Base-by-base conservation (phyloP, 345 rosid genomes). In the Eucalyptus brandiana region DNA sequence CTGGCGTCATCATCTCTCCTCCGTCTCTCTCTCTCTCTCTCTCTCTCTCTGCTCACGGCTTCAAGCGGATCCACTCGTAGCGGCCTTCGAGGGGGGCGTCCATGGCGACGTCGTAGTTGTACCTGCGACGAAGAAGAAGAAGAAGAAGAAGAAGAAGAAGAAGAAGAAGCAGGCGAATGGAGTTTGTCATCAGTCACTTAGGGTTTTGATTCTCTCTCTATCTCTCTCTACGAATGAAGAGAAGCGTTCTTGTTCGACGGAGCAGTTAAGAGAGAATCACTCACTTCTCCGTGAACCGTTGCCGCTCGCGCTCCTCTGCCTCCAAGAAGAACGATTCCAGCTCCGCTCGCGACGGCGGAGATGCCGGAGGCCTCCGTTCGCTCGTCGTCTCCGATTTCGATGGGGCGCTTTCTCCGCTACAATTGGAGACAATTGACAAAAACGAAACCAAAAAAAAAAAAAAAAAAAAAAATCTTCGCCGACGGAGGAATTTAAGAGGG, bases 21-120 rank as follows among this genome's bases (percentile, higher is more conserved):
- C 58, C 58, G 26, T 53, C 45, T 50, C 53, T 47, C 12, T 47
- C 87, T 83, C 34, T 56, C 88, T 26, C n/a, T 85, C 44, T 58
- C 88, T 28, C 32, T 85, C 86, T 85, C 19, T 58, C 88, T 26
- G 19, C 34, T 85, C 89, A 91, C 28, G 92, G 93, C 92, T 94
- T 93, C 92, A 92, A 87, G 19, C 90, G 90, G 89, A 91, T 83
- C 96, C 96, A 94, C 94, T 92, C 87, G 93, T 92, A 94, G 34
- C 93, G 95, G 40, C 96, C 96, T 87, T 94, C 92, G n/a, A 94
- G 86, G 9, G 96, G 93, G 89, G 49, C 89, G 72, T 94, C 96
- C 91, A 91, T 92, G 87, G 30, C 94, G 48, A 93, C 47, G 88
- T 94, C 96, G 65, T 89, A 94, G 88, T 94, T 94, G 90, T 94